Conservation (phyloP, 805 yeast species). For the Suhomyces pyralidae region DNA sequence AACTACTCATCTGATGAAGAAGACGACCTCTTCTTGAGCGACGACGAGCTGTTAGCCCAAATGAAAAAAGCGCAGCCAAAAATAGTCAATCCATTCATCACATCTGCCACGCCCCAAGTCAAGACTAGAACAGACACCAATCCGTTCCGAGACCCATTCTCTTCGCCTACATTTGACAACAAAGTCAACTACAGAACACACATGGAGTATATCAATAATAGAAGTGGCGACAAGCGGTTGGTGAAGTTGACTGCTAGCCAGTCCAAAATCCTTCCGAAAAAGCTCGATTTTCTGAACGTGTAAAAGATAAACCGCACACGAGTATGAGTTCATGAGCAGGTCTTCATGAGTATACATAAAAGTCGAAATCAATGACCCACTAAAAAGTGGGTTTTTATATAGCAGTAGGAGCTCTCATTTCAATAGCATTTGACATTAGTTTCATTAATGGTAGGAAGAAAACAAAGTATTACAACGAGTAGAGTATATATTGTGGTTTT, state of each 20-base stretch:
- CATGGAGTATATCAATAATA: conserved; percentile 28
- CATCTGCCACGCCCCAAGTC: neutral
- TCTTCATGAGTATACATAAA: neutral
- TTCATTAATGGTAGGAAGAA: no score
- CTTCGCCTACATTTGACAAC: conserved; percentile 4
- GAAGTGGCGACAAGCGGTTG: conserved; percentile 35
- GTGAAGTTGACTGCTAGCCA: conserved; percentile 33
- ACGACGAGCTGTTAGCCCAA: conserved; percentile 3
- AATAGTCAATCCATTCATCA: conserved; percentile 1
- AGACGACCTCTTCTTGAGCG: conserved; percentile 2
- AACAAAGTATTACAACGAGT: no score
- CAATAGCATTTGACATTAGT: neutral
- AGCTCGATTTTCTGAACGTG: conserved; percentile 25
- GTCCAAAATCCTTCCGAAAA: conserved; percentile 35
- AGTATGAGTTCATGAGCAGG: neutral
- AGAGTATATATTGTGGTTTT: neutral
- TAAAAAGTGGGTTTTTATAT: no score
- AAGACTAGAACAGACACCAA: neutral
- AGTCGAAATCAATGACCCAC: no score
- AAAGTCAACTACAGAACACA: conserved; percentile 18
- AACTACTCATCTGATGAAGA: conserved; percentile 23
- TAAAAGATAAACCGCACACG: neutral
- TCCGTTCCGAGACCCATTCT: conserved; percentile 8
- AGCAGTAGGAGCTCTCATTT: neutral
- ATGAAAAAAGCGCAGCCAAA: conserved; percentile 19